Base-by-base conservation (phyloP, 1,139 yeast genomes). In the Spathaspora sp. region DNA sequence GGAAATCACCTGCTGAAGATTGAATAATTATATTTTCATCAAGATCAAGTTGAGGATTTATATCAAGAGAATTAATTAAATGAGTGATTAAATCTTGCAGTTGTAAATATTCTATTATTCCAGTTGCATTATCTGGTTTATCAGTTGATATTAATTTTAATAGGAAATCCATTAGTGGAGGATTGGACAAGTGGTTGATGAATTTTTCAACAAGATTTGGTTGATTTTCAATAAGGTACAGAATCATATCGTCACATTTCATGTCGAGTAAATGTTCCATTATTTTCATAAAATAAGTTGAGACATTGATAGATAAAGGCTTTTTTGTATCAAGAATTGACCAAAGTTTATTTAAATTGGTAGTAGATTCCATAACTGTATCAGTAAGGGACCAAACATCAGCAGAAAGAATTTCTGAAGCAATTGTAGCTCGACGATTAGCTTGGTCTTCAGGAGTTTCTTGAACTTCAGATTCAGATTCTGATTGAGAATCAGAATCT, bases 381-480 rank as follows among this genome's bases (percentile, higher is more conserved):
- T 93, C 97, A 4, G 97, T 88, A 34, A 95, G 75, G 4, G 96
- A 87, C 97, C 97, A 93, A 7, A 90, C 95, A 60, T 93, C 98
- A 4, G 95, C 90, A 47, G 93, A 82, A 39, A 93, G 73, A 39
- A 93, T 86, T 61, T 95, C 99, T 1, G 97, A 89, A 3, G 97
- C 93, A 51, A 91, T 79, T 45, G 90, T 86, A 4, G 97, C 95
- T 57, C 89, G 77, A 54, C 91, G 77, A 15, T 80, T 74, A 48
- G 80, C 81, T 17, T 68, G 72, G 54, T 84, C 88, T 45, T 80
- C 82, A 10, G 62, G 65, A 7, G 74, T 64, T 55, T 73, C 78
- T 9, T 55, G 65, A 1, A 57, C 58, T 10, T 52, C 55, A 5
- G 47, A 51, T n/a, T 55, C 59, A 3, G 54, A 56, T 5, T 52